phyloP scores from a whole-genome alignment of 805 yeast species.

The Starmerella bacillaris region DNA sequence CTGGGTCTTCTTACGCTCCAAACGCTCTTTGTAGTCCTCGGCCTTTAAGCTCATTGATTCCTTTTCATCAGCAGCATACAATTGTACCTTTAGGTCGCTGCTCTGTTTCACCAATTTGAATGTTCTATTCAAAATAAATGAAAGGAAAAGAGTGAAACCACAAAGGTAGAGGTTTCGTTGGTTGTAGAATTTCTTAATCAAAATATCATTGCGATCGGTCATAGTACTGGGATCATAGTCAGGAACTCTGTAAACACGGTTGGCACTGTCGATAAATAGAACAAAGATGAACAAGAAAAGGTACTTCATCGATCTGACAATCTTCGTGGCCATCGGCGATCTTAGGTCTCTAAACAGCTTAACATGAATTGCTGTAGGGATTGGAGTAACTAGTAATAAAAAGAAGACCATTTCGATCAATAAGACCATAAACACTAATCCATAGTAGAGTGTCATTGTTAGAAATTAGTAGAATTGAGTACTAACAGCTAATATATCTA shows the following conservation, averaged over 20 bases:
- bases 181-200: constrained; percentile 82
- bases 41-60: constrained; percentile 39
- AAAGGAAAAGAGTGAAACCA: constrained; percentile 83
- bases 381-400: constrained; percentile 64
- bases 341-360: constrained; percentile 45
- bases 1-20: constrained; percentile 45
- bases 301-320: constrained; percentile 64
- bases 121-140: constrained; percentile 70
- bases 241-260: constrained; percentile 54
- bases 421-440: constrained; percentile 50
- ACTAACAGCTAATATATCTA: constrained; percentile 1
- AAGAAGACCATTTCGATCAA: constrained; percentile 63
- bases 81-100: constrained; percentile 15
- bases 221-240: constrained; percentile 30
- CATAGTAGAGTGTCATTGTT: constrained; percentile 29
- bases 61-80: constrained; percentile 20
- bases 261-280: constrained; percentile 73
- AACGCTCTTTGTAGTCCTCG: constrained; percentile 31
- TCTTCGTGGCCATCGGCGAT: constrained; percentile 46
- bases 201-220: constrained; percentile 60
- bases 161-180: constrained; percentile 93
- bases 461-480: neutral
- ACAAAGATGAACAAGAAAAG: constrained; percentile 66
- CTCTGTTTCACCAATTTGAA: constrained; percentile 63
- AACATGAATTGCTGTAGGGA: constrained; percentile 58